Evolutionary conservation across 164 flowering plant species (phyloP).

Genomic region (Vitis rotundifolia): DNA sequence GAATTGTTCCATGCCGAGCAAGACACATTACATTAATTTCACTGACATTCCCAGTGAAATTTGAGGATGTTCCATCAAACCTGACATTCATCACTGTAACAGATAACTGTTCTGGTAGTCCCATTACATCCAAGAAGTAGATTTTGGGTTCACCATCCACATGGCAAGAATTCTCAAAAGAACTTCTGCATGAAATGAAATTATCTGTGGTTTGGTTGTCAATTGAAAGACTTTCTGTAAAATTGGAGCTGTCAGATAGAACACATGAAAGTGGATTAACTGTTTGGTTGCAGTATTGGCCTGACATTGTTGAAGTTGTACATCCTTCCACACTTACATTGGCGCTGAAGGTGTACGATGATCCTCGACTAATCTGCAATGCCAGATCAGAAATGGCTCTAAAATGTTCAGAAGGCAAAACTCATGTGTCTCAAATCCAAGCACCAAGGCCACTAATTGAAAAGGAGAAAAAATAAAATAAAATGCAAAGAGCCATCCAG

Average conservation of each 20-base stretch:
- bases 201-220: constrained; percentile 32
- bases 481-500: too few species aligned
- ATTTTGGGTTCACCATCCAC: constrained; percentile 41
- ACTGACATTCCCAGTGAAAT: constrained; percentile 23
- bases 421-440: too few species aligned
- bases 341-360: constrained; percentile 56
- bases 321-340: constrained; percentile 79
- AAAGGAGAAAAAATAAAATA: too few species aligned
- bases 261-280: constrained; percentile 59
- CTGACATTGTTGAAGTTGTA: constrained; percentile 52
- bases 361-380: constrained; percentile 79
- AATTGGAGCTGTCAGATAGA: constrained; percentile 27
- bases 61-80: constrained; percentile 28
- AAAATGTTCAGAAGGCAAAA: too few species aligned
- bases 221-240: constrained; percentile 17
- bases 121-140: constrained; percentile 53
- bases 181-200: constrained; percentile 46
- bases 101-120: constrained; percentile 40
- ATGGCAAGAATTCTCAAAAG: constrained; percentile 41
- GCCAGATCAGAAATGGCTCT: background rate
- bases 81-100: constrained; percentile 43
- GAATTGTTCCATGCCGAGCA: constrained; percentile 75
- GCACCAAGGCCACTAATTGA: too few species aligned
- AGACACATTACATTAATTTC: constrained; percentile 47
- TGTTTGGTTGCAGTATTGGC: constrained; percentile 80